Evolutionary conservation across 2,329 filamentous ascomycete genomes (phyloP), one percentile per base, ranked within the genome.

Genomic region (Pyrenophora seminiperda): DNA sequence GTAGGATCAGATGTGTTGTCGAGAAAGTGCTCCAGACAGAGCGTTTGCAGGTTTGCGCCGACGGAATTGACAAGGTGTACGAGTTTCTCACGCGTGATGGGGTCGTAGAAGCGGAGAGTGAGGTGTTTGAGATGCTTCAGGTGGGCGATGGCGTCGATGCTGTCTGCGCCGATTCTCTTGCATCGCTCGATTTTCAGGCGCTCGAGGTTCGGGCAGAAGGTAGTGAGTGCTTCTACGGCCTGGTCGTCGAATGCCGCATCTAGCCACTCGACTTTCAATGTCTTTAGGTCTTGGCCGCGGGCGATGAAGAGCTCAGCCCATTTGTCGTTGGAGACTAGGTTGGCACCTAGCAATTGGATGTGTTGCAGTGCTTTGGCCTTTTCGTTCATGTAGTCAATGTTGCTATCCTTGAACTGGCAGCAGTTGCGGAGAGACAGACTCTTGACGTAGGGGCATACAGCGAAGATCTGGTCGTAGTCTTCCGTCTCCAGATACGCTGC

Each of bases 401-500:
- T 88, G 31, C 80, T 79, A 64, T 97, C 89, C 73, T 96, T 96
- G 79, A 97, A 88, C 67, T 96, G 92, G 41, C 94, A 89, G n/a
- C 87, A 90, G 64, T 92, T 93, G 40, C 88, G 85, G 9, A 96
- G 76, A 58, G 91, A 88, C 48, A 97, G 79, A 34, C 81, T 81
- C 62, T 84, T 84, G 45, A 96, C 76, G 5, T 79, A 79, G 0
- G 89, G 85, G 49, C 89, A 86, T 2, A 85, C 81, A 42, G 91
- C 87, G 55, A 97, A 91, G 33, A 96, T 90, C 57, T 86, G 83
- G 39, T 89, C 82, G 58, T 88, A 91, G 65, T 97, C 91, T 58
- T 91, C 83, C 2, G 83, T 82, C 40, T 83, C 82, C 9, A 97
- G 81, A 59, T 86, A 79, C 10, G 81, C 83, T 50, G 81, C 82